Conservation (phyloP, 495 filamentous ascomycete species). For the Aspergillus kassunensis region DNA sequence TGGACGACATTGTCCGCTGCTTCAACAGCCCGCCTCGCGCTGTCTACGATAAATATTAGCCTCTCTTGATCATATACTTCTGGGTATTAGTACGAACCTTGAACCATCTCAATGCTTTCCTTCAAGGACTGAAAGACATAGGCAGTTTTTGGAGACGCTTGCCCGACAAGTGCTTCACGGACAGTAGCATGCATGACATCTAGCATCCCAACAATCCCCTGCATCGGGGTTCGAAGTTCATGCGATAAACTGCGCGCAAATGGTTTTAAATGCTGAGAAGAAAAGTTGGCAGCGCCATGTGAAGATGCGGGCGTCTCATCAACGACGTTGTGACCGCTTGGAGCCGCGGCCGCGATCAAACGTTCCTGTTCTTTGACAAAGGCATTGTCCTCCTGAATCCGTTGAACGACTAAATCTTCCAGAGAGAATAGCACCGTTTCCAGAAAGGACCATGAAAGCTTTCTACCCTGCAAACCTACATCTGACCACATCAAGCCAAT, state of each 20-base stretch:
- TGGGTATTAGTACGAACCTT: slow-evolving; percentile 32
- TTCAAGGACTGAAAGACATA: slow-evolving; percentile 61
- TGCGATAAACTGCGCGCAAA: slow-evolving; percentile 77
- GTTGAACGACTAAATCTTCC: slow-evolving; percentile 64
- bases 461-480: slow-evolving; percentile 54
- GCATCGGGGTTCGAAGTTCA: slow-evolving; percentile 79
- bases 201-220: slow-evolving; percentile 80
- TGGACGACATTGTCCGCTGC: slow-evolving; percentile 83
- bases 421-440: slow-evolving; percentile 74
- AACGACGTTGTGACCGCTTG: slow-evolving; percentile 29
- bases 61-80: background rate
- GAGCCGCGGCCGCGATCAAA: slow-evolving; percentile 15
- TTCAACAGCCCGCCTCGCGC: slow-evolving; percentile 72
- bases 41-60: slow-evolving; percentile 45
- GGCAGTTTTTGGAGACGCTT: slow-evolving; percentile 46
- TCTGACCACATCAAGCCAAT: slow-evolving; percentile 73
- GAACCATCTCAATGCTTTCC: slow-evolving; percentile 72
- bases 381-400: slow-evolving; percentile 51
- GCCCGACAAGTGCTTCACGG: slow-evolving; percentile 60
- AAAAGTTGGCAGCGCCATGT: slow-evolving; percentile 29
- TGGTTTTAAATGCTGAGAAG: slow-evolving; percentile 66
- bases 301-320: slow-evolving; percentile 25
- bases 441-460: slow-evolving; percentile 64
- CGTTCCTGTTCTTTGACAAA: slow-evolving; percentile 30
- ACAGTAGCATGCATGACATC: slow-evolving; percentile 83